Conservation (phyloP, 2,329 filamentous ascomycete genomes). For the Apiospora aurea region DNA sequence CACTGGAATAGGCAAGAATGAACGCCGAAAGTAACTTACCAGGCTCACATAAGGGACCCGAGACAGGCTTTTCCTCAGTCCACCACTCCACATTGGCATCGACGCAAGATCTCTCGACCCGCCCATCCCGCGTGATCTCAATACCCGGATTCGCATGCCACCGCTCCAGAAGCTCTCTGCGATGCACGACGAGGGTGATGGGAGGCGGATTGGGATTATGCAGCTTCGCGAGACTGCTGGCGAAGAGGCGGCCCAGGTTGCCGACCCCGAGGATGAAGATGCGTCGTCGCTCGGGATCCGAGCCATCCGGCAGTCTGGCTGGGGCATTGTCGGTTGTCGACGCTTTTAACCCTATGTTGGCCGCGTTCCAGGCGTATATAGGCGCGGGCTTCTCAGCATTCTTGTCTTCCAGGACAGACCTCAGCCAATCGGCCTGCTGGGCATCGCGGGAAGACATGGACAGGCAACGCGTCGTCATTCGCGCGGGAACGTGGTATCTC, state of each 20-base stretch:
- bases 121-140: slow-evolving; percentile 49
- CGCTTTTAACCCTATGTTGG: slow-evolving; percentile 31
- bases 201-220: slow-evolving; percentile 63
- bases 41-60: slow-evolving; percentile 49
- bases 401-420: slow-evolving; percentile 31
- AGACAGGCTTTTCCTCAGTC: slow-evolving; percentile 51
- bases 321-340: no score
- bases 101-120: slow-evolving; percentile 38
- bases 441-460: neutral
- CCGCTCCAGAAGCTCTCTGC: slow-evolving; percentile 54
- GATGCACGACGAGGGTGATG: slow-evolving; percentile 81
- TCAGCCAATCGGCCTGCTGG: neutral
- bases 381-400: slow-evolving; percentile 30
- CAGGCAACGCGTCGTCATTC: slow-evolving; percentile 13
- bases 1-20: neutral
- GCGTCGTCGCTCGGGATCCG: slow-evolving; percentile 44
- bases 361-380: slow-evolving; percentile 41
- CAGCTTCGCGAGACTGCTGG: slow-evolving; percentile 71
- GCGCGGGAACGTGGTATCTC: neutral
- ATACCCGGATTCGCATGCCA: slow-evolving; percentile 56
- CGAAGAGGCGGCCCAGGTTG: slow-evolving; percentile 81
- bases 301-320: neutral
- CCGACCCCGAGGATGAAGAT: slow-evolving; percentile 83
- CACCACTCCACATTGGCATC: slow-evolving; percentile 62
- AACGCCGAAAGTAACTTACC: slow-evolving; percentile 28